Conservation (phyloP, 2,329 filamentous ascomycete genomes). For the Cryphonectria naterciae region DNA sequence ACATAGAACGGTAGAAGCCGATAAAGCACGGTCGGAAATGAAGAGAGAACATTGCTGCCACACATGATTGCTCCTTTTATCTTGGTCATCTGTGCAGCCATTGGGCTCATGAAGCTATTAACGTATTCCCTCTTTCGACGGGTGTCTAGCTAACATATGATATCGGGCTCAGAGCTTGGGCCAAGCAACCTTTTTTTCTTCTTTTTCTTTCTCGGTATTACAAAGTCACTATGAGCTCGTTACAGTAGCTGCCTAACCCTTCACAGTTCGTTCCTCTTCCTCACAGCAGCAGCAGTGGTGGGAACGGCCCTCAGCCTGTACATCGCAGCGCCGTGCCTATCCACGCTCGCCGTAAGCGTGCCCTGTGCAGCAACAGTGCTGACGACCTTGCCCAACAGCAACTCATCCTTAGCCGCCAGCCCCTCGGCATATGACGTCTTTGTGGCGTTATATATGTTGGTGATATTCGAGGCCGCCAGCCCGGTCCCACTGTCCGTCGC, state of each 20-base stretch:
- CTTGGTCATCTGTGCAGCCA: not conserved
- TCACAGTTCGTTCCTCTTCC: conserved; percentile 50
- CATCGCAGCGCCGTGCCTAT: conserved; percentile 54
- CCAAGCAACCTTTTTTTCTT: not conserved
- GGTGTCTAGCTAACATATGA: not conserved
- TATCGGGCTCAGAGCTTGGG: not conserved
- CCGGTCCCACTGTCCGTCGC: conserved; percentile 37
- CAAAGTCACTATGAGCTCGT: not conserved
- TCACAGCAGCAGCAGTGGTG: conserved; percentile 31
- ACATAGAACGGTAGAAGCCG: conserved; percentile 28
- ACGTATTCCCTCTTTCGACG: not conserved
- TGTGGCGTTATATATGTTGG: conserved; percentile 51
- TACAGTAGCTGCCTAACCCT: not conserved
- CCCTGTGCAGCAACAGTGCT: conserved; percentile 46
- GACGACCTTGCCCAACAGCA: conserved; percentile 52
- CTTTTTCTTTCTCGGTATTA: not conserved
- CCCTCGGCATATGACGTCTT: conserved; percentile 52
- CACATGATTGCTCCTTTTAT: not conserved
- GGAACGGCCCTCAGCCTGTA: conserved; percentile 47
- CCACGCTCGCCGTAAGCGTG: conserved; percentile 47
- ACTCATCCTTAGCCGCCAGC: conserved; percentile 44
- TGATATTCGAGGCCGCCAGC: conserved; percentile 30
- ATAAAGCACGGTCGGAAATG: not conserved
- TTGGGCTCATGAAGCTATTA: not conserved
- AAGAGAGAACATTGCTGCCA: not conserved